Percentiles rank a stretch among this genome's conserved stretches.
phyloP scores from a whole-genome alignment of 371 early-diverging fungal genomes.

The Mucor indicus region DNA sequence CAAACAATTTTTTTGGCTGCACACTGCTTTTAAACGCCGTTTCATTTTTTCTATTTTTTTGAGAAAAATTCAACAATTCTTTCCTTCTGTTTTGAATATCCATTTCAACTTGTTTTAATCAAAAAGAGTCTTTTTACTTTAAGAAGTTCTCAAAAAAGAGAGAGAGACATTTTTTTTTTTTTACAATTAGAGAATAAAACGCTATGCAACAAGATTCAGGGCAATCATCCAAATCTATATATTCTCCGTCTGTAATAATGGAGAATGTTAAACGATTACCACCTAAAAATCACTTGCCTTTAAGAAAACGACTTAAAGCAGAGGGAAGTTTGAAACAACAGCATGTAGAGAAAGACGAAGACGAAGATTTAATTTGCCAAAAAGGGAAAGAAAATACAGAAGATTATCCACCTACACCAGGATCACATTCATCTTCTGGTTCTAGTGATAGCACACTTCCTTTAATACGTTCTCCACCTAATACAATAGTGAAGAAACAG shows the following conservation, averaged over 20 bases:
- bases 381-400: background rate
- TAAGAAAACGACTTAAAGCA: constrained; percentile 26
- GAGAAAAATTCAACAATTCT: too few relatives aligned
- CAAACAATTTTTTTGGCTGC: too few relatives aligned
- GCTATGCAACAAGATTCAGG: background rate
- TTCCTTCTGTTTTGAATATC: too few relatives aligned
- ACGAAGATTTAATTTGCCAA: background rate
- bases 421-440: constrained; percentile 1
- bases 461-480: background rate
- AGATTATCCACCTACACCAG: constrained; percentile 5
- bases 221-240: background rate
- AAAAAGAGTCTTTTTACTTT: too few relatives aligned
- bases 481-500: constrained; percentile 4
- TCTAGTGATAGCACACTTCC: constrained; percentile 1
- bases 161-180: background rate
- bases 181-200: background rate
- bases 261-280: too few relatives aligned
- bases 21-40: too few relatives aligned
- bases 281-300: constrained; percentile 21
- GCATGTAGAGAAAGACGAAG: too few relatives aligned
- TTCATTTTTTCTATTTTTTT: too few relatives aligned
- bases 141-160: too few relatives aligned
- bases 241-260: too few relatives aligned
- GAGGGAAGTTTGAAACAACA: background rate
- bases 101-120: too few relatives aligned